A percentile compares a stretch with the other conserved stretches of the same genome.
These are phyloP conservation scores for Lentinula sp. DNA, from an alignment of 768 basidiomycete genomes.

Conservation along the genomic window DNA sequence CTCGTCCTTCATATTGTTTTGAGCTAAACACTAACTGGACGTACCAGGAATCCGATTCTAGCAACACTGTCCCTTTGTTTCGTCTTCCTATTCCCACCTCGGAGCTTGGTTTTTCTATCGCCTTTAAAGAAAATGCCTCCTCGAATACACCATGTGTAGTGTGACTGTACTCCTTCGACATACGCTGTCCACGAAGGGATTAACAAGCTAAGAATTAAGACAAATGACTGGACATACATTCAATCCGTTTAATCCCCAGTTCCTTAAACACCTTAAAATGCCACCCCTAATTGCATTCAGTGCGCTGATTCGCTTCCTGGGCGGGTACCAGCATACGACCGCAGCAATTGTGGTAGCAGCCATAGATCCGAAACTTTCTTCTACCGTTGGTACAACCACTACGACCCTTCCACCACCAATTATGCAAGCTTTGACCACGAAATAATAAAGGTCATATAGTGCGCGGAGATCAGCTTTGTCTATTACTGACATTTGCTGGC, in stretches of 20 bases:
- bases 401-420: background rate
- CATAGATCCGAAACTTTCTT: background rate
- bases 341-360: background rate
- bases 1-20: background rate
- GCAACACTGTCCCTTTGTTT: background rate
- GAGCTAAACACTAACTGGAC: background rate
- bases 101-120: background rate
- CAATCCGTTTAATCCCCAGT: background rate
- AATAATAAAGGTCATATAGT: background rate
- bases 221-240: background rate
- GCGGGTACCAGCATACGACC: constrained; percentile 1
- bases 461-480: background rate
- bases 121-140: background rate
- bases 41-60: constrained; percentile 3
- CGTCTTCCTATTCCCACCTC: background rate
- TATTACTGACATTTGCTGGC: background rate
- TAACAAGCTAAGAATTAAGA: background rate
- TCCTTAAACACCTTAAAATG: background rate
- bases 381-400: background rate
- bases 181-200: background rate
- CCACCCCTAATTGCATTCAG: background rate
- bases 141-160: background rate
- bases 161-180: background rate
- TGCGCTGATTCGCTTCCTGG: background rate
- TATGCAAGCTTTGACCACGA: background rate